These are phyloP conservation scores for Paecilomyces sp. DNA, from an alignment of 2,329 filamentous ascomycete genomes.

Conservation along the genomic window DNA sequence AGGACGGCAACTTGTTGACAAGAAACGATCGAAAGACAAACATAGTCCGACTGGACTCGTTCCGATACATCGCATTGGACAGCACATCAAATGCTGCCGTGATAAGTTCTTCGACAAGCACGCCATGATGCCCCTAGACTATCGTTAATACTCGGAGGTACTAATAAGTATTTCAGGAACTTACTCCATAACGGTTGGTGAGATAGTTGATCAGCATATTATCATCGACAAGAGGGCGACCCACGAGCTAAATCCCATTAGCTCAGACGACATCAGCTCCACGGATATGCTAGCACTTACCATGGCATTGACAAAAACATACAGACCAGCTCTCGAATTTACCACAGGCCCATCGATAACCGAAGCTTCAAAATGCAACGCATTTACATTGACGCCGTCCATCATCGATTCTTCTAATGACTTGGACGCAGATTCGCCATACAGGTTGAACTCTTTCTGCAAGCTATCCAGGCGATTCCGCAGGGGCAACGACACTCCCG, in stretches of 20 bases:
- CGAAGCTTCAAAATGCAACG: slow-evolving; percentile 46
- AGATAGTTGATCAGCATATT: slow-evolving; percentile 69
- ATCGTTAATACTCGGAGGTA: slow-evolving; percentile 4
- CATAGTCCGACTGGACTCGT: slow-evolving; percentile 52
- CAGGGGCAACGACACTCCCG: slow-evolving; percentile 30
- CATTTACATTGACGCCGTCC: slow-evolving; percentile 35
- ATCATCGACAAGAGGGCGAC: slow-evolving; percentile 78
- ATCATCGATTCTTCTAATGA: slow-evolving; percentile 36
- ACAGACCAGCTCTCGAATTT: slow-evolving; percentile 74
- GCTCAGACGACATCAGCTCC: slow-evolving; percentile 5
- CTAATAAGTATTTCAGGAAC: slow-evolving; percentile 7
- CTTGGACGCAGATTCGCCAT: slow-evolving; percentile 34
- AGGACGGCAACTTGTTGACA: slow-evolving; percentile 61
- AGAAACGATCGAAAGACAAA: slow-evolving; percentile 80
- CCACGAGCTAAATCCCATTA: slow-evolving; percentile 58
- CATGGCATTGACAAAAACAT: slow-evolving; percentile 75
- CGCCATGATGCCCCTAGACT: slow-evolving; percentile 64
- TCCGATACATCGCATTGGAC: slow-evolving; percentile 75
- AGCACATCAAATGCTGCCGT: slow-evolving; percentile 84
- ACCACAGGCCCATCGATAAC: slow-evolving; percentile 61
- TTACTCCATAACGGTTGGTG: slow-evolving; percentile 74
- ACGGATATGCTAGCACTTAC: slow-evolving; percentile 36
- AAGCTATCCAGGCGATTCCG: slow-evolving; percentile 31
- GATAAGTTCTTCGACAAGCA: slow-evolving; percentile 73
- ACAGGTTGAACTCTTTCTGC: slow-evolving; percentile 37